phyloP scores from a whole-genome alignment of 108 stramenopile species.

The Fragilariopsis cylindrus region DNA sequence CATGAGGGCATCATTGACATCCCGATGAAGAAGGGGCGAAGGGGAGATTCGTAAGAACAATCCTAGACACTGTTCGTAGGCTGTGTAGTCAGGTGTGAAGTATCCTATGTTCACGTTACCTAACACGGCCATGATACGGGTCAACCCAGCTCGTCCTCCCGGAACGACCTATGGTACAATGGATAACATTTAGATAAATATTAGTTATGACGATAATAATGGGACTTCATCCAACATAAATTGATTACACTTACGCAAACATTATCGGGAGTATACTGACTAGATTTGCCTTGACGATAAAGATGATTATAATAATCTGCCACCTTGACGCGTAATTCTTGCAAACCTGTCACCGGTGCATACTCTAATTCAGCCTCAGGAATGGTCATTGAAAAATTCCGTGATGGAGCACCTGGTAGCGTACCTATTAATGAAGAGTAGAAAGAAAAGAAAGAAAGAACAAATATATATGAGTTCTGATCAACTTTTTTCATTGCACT shows the following conservation, averaged over 20 bases:
- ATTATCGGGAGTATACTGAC: conserved; percentile 45
- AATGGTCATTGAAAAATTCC: conserved; percentile 44
- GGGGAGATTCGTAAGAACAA: conserved; percentile 46
- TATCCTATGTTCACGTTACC: conserved; percentile 45
- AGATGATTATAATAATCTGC: conserved; percentile 47
- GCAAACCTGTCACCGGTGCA: conserved; percentile 35
- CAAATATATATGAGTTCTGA: background rate
- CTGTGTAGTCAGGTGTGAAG: conserved; percentile 54
- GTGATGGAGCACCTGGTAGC: conserved; percentile 37
- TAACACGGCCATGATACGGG: conserved; percentile 47
- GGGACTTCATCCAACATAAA: no score
- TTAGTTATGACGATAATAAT: no score
- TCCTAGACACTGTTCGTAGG: conserved; percentile 47
- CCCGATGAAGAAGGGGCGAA: conserved; percentile 36
- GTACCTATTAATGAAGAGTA: conserved; percentile 34
- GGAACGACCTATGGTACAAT: conserved; percentile 25
- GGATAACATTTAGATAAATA: no score
- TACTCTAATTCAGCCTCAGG: conserved; percentile 45
- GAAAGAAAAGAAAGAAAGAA: background rate
- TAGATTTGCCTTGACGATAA: conserved; percentile 45
- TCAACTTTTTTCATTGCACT: background rate
- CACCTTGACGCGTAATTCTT: conserved; percentile 33
- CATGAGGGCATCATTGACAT: conserved; percentile 41
- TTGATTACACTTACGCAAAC: conserved; percentile 28
- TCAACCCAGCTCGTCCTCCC: conserved; percentile 47